Evolutionary conservation across 805 yeast species (phyloP), one percentile per base, ranked within the genome.

Genomic region (Suhomyces pyralidae): DNA sequence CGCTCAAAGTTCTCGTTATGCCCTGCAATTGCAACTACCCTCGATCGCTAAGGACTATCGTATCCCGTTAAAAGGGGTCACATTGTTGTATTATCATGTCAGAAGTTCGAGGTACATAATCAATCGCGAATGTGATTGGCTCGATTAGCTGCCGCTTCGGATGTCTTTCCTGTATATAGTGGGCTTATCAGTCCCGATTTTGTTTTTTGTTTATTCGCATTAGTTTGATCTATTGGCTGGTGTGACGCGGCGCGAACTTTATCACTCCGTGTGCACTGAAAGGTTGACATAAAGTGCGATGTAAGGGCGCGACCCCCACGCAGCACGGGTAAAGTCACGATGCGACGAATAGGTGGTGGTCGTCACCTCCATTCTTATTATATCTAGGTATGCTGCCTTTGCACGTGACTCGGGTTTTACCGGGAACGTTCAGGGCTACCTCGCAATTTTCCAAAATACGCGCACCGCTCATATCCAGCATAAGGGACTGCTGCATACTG

Each of bases 81-180:
- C 10, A 17, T 19, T 17, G 42, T 17, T 10, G 42, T 17, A 19
- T 17, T 17, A 38, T 19, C 22, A 38, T 38, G 42, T 19, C 42
- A 38, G 42, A n/a, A 10, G 20, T 19, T 7, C 8, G 24, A 38
- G 42, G 42, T 38, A 30, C 47, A 43, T 43, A 36, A 36, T 49
- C 46, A 49, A 19, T 43, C 15, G 43, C n/a, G 19, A 9, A 6
- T 17, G 7, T 49, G 47, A 49, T 49, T 49, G 48, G 51, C 40
- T 20, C 51, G 51, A 49, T 49, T 40, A 34, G 22, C 32, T 4
- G 20, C 7, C 7, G 7, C 44, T 38, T 9, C 42, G 24, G 42
- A 19, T 8, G 19, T 6, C 20, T 14, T 7, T 24, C 38, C 48
- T 30, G 48, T 40, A 45, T 28, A 38, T 3, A 19, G 3, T 7